phyloP scores from a whole-genome alignment of 495 filamentous ascomycete genomes.

The Neurospora sp. region DNA sequence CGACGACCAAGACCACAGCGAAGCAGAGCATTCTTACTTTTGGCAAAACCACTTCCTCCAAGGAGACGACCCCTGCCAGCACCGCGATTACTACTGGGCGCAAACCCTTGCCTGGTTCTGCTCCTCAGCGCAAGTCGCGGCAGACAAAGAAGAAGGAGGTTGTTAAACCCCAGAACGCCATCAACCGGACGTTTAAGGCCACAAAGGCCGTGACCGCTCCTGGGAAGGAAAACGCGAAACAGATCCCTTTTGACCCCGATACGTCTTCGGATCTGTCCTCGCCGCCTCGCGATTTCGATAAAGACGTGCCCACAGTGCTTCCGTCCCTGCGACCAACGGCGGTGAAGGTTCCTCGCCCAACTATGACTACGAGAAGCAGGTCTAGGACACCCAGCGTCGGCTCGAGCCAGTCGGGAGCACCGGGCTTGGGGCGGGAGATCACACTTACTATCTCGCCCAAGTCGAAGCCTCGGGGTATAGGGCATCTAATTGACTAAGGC shows the following conservation, averaged over 20 bases:
- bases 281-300: constrained; percentile 6
- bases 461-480: constrained; percentile 32
- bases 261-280: constrained; percentile 15
- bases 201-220: constrained; percentile 20
- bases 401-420: constrained; percentile 4
- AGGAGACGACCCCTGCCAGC: constrained; percentile 4
- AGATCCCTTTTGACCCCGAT: constrained; percentile 6
- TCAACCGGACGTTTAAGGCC: constrained; percentile 33
- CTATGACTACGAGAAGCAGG: background rate
- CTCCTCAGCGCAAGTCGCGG: constrained; percentile 23
- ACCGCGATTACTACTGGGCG: constrained; percentile 3
- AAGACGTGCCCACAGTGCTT: constrained; percentile 4
- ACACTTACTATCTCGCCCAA: constrained; percentile 31
- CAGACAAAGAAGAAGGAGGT: constrained; percentile 26
- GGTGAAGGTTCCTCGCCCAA: background rate
- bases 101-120: constrained; percentile 11
- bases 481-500: constrained; percentile 30
- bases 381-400: background rate
- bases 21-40: constrained; percentile 35
- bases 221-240: constrained; percentile 11
- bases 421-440: background rate
- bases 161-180: constrained; percentile 23
- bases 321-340: constrained; percentile 18
- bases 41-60: constrained; percentile 3
- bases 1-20: constrained; percentile 13